These are phyloP conservation scores for Agrocybe pediades DNA, from an alignment of 768 basidiomycete species.

Conservation along the genomic window DNA sequence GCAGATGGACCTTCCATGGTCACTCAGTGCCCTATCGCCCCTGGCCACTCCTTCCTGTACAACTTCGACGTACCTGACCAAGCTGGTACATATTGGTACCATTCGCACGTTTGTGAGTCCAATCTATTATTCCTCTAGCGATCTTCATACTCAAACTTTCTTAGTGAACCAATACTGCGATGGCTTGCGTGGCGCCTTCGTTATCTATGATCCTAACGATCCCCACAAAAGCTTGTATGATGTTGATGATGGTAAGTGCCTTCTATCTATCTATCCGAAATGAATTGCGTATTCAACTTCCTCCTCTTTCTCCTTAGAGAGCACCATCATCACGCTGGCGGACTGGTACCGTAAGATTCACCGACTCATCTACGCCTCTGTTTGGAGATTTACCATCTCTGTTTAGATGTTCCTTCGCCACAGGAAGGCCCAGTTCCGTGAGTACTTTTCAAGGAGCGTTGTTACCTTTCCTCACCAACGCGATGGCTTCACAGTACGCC, in stretches of 20 bases:
- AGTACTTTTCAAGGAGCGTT: background rate
- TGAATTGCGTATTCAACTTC: background rate
- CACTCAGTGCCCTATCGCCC: conserved; percentile 50
- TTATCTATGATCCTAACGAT: conserved; percentile 40
- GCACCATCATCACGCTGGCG: conserved; percentile 41
- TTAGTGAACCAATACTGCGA: conserved; percentile 50
- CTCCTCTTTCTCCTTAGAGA: conserved; percentile 20
- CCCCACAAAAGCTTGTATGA: conserved; percentile 32
- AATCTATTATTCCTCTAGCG: background rate
- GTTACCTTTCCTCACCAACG: background rate
- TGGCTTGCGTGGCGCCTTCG: conserved; percentile 37
- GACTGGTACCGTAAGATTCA: conserved; percentile 30
- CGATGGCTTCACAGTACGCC: background rate
- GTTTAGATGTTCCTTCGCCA: background rate
- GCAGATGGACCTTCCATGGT: conserved; percentile 45
- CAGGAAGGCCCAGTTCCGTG: background rate
- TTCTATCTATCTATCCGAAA: background rate
- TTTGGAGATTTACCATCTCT: background rate
- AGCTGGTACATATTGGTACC: conserved; percentile 40
- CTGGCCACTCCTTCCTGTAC: conserved; percentile 43
- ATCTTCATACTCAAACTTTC: background rate
- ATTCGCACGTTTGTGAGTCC: conserved; percentile 30
- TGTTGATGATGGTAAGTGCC: conserved; percentile 11
- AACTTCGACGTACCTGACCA: conserved; percentile 31
- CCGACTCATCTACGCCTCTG: background rate